phyloP scores from a whole-genome alignment of 2,329 filamentous ascomycete genomes.

The Fusarium equiseti region DNA sequence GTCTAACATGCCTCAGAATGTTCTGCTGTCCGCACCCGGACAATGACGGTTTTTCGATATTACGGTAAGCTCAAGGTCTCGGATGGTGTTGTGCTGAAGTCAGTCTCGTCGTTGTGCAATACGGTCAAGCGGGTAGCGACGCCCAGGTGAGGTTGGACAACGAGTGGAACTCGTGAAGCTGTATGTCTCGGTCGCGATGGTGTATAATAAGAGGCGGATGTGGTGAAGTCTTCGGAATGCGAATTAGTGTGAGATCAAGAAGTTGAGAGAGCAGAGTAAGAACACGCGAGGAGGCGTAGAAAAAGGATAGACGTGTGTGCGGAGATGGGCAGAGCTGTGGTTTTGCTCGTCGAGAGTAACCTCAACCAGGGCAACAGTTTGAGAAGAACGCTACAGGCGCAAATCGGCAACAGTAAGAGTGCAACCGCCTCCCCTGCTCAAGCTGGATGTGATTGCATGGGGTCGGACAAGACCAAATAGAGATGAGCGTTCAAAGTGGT shows the following conservation, averaged over 20 bases:
- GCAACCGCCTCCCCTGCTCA: constrained; percentile 45
- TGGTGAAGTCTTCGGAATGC: constrained; percentile 39
- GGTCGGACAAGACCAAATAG: constrained; percentile 45
- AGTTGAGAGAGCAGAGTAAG: constrained; percentile 27
- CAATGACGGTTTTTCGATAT: constrained; percentile 39
- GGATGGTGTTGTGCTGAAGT: constrained; percentile 26
- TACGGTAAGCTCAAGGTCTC: constrained; percentile 37
- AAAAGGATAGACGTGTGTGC: constrained; percentile 32
- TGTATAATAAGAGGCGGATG: constrained; percentile 37
- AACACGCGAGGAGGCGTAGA: constrained; percentile 30
- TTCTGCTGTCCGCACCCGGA: constrained; percentile 51
- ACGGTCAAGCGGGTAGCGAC: constrained; percentile 39
- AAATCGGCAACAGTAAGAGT: constrained; percentile 37
- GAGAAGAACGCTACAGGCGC: constrained; percentile 40
- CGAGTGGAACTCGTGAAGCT: constrained; percentile 38
- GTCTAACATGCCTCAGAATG: constrained; percentile 56
- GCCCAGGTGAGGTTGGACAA: constrained; percentile 43
- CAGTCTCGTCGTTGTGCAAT: constrained; percentile 36
- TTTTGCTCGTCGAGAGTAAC: constrained; percentile 44
- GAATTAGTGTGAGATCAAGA: constrained; percentile 29
- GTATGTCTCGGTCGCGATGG: constrained; percentile 50
- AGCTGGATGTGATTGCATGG: constrained; percentile 44
- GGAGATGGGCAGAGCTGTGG: constrained; percentile 40
- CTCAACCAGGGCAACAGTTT: constrained; percentile 29
- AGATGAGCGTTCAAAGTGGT: constrained; percentile 41